Conservation (phyloP, 2,329 filamentous ascomycete species). For the Aspergillus oerlinghausenensis region DNA sequence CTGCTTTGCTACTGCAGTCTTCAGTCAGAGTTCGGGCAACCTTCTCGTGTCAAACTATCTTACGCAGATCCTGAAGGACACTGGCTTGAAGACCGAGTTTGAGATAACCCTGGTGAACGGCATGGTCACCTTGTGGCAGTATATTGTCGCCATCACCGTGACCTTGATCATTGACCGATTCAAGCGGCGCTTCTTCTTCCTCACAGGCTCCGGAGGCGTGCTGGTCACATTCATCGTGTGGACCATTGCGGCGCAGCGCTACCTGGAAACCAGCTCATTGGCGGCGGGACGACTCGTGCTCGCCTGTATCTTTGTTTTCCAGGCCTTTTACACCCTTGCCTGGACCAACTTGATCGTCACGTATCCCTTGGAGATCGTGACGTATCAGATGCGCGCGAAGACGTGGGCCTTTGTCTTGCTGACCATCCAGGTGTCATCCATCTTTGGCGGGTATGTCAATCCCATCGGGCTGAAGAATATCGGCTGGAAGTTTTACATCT, state of each 20-base stretch:
- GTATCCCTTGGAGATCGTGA: constrained; percentile 42
- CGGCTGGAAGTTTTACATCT: constrained; percentile 26
- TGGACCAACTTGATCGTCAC: constrained; percentile 44
- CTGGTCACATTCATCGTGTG: constrained; percentile 44
- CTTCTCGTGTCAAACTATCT: constrained; percentile 43
- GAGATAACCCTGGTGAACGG: constrained; percentile 40
- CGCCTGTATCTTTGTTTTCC: constrained; percentile 43
- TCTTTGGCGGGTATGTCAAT: constrained; percentile 23
- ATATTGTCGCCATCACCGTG: constrained; percentile 38
- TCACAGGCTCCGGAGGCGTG: constrained; percentile 35
- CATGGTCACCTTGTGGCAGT: constrained; percentile 39
- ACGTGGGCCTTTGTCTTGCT: constrained; percentile 40
- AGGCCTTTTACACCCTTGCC: constrained; percentile 40
- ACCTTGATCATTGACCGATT: constrained; percentile 33
- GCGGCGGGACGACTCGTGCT: constrained; percentile 33
- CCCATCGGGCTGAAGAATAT: constrained; percentile 22
- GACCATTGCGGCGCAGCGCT: constrained; percentile 48
- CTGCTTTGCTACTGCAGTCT: constrained; percentile 39
- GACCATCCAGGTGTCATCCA: constrained; percentile 26
- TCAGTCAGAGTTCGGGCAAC: constrained; percentile 42
- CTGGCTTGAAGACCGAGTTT: constrained; percentile 33
- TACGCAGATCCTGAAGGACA: constrained; percentile 34
- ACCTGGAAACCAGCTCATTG: constrained; percentile 20
- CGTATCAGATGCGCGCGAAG: constrained; percentile 43
- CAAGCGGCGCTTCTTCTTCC: constrained; percentile 38